Conservation (phyloP, 2,329 filamentous ascomycete species). For the Cercospora sp. region DNA sequence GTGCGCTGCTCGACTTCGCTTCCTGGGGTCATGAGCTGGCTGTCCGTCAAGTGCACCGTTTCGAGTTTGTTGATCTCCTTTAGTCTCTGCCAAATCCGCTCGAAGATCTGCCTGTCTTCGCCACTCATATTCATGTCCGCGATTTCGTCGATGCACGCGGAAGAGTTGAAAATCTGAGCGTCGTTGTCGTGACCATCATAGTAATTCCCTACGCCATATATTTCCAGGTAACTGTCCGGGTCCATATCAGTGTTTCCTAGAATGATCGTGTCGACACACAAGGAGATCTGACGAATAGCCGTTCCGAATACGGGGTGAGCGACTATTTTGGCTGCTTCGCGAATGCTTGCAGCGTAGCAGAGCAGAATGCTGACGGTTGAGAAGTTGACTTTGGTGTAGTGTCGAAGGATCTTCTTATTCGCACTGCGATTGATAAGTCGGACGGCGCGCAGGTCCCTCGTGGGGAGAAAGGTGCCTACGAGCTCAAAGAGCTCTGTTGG, state of each 20-base stretch:
- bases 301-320: neutral
- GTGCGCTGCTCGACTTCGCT: neutral
- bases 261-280: neutral
- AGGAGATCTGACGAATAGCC: neutral
- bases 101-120: neutral
- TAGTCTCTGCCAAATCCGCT: neutral
- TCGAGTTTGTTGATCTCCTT: neutral
- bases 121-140: neutral
- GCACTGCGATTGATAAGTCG: neutral
- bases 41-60: neutral
- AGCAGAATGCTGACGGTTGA: neutral
- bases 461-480: neutral
- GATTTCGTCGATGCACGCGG: neutral
- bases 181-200: neutral
- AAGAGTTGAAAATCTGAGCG: neutral
- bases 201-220: neutral
- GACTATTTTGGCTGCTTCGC: neutral
- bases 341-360: neutral
- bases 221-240: neutral
- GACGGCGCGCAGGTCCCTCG: neutral
- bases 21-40: neutral
- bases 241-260: neutral
- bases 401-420: neutral
- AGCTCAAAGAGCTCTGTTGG: neutral
- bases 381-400: neutral